A percentile compares a stretch with the other conserved stretches of the same genome.
These are phyloP conservation scores for Ammopiptanthus mongolicus DNA, from an alignment of 306 rosid genomes.

Conservation along the genomic window DNA sequence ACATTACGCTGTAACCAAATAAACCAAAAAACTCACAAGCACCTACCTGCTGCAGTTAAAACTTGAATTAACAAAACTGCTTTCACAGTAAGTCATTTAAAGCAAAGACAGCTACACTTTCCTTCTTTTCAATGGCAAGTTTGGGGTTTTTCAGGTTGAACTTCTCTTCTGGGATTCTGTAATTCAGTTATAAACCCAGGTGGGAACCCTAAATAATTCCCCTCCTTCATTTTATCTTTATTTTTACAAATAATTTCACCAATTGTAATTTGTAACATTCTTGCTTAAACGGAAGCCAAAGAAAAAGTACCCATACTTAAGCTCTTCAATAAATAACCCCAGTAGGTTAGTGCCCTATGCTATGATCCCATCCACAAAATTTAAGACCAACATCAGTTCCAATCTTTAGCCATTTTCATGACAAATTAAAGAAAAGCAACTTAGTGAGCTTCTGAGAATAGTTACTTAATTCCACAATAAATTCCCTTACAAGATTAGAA, in stretches of 20 bases:
- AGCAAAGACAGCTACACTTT: neutral
- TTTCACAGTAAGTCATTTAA: neutral
- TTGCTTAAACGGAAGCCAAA: too few species aligned
- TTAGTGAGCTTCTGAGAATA: neutral
- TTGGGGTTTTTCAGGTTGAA: neutral
- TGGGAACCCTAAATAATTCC: neutral
- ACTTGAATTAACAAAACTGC: neutral
- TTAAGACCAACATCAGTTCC: neutral
- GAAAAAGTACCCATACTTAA: neutral
- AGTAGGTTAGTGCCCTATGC: neutral
- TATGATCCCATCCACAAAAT: neutral
- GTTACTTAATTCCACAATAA: neutral
- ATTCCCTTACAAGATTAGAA: neutral
- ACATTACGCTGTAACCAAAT: neutral
- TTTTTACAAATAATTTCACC: neutral
- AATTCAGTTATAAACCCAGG: neutral
- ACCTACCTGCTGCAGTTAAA: neutral
- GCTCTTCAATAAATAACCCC: neutral
- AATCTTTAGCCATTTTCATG: neutral
- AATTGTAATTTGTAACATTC: neutral
- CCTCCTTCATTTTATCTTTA: neutral
- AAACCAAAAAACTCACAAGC: neutral
- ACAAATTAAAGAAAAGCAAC: neutral
- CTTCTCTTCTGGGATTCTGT: neutral
- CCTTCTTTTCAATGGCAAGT: neutral